A percentile compares a stretch with the other conserved stretches of the same genome.
Conservation (phyloP, 345 rosid genomes). For the Melaleuca quinquenervia region DNA sequence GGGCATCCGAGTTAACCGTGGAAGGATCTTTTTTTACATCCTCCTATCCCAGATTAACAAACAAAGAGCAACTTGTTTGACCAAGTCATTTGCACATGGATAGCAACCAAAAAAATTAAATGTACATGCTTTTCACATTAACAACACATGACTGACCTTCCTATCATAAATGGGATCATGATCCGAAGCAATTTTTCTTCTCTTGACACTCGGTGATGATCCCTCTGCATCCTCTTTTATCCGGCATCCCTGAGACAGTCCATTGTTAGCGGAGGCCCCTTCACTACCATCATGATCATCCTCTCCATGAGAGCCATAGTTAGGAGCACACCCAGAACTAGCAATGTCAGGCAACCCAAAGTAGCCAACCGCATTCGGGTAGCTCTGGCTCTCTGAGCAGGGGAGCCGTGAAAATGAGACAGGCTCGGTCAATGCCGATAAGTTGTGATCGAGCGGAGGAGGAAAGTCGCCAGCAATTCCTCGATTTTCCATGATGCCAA, state of each 20-base stretch:
- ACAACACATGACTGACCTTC: conserved; percentile 31
- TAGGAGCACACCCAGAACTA: conserved; percentile 13
- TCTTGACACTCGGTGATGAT: conserved; percentile 40
- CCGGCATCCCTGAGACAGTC: conserved; percentile 26
- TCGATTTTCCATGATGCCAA: conserved; percentile 43
- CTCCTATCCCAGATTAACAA: conserved; percentile 9
- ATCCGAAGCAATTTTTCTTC: conserved; percentile 35
- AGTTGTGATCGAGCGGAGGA: conserved; percentile 37
- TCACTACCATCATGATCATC: conserved; percentile 20
- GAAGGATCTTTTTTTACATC: conserved; percentile 37
- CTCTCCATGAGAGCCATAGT: conserved; percentile 24
- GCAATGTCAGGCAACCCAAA: conserved; percentile 29
- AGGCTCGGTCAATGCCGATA: conserved; percentile 19
- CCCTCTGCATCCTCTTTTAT: conserved; percentile 35
- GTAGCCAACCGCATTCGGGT: conserved; percentile 39
- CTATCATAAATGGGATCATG: conserved; percentile 18
- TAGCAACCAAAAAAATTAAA: background rate
- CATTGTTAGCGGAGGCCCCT: conserved; percentile 20
- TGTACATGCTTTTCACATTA: background rate
- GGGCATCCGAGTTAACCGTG: conserved; percentile 18
- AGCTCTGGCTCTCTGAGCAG: conserved; percentile 45
- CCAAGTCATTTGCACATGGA: background rate
- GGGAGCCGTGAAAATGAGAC: conserved; percentile 42
- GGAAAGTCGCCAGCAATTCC: conserved; percentile 24
- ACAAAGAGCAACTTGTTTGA: background rate